Evolutionary conservation across 495 filamentous ascomycete genomes (phyloP).

Genomic region (Elaphomyces granulatus): DNA sequence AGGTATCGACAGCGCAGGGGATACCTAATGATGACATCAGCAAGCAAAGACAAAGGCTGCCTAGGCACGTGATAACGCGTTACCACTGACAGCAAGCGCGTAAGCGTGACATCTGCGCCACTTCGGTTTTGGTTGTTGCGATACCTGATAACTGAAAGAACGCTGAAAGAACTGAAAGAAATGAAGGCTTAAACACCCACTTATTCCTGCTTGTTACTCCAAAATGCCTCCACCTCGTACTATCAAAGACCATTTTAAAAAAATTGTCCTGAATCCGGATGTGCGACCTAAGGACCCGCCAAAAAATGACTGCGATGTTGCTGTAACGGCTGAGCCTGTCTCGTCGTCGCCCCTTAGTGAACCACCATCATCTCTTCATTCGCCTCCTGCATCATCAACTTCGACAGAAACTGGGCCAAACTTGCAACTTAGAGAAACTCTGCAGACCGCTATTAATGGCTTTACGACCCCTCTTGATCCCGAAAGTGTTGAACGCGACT

Average conservation of each 20-base stretch:
- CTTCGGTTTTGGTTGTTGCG: too few species aligned
- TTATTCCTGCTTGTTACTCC: too few species aligned
- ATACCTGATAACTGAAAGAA: too few species aligned
- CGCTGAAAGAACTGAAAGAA: too few species aligned
- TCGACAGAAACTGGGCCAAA: conserved; percentile 8
- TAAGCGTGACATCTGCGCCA: too few species aligned
- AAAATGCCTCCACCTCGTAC: conserved; percentile 16
- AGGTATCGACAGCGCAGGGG: too few species aligned
- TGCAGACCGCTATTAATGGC: conserved; percentile 2
- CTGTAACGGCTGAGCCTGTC: background rate
- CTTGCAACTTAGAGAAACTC: conserved; percentile 9
- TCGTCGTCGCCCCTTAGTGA: conserved; percentile 23
- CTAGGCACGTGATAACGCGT: too few species aligned
- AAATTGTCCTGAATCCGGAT: conserved; percentile 7
- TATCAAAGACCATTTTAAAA: conserved; percentile 28
- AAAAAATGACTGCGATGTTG: background rate
- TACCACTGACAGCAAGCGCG: too few species aligned
- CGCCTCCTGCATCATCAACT: conserved; percentile 11
- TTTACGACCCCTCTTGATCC: background rate
- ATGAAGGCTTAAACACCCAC: too few species aligned
- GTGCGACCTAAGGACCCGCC: background rate
- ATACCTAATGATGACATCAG: too few species aligned
- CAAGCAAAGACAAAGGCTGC: too few species aligned
- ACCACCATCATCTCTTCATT: conserved; percentile 16
- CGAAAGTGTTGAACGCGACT: conserved; percentile 12